Evolutionary conservation across 495 filamentous ascomycete species (phyloP).

Genomic region (Penicillium waksmanii): DNA sequence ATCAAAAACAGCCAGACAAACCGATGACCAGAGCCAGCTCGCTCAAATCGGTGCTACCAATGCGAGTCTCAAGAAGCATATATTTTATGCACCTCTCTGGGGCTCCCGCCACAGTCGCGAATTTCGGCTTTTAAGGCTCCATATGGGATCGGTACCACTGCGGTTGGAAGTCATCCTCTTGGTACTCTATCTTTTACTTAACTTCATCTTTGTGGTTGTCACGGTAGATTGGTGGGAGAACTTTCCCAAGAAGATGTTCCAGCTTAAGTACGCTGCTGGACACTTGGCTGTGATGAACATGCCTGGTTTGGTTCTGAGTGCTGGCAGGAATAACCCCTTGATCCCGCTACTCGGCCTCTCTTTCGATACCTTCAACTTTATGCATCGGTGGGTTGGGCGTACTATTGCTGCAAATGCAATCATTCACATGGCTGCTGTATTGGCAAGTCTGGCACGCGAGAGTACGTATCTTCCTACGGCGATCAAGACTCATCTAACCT

Average conservation of each 20-base stretch:
- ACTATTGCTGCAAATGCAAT: constrained; percentile 39
- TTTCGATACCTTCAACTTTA: constrained; percentile 50
- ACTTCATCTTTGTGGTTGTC: constrained; percentile 42
- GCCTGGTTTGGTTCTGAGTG: constrained; percentile 43
- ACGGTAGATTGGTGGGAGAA: constrained; percentile 45
- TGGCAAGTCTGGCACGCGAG: constrained; percentile 30
- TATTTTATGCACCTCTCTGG: constrained; percentile 47
- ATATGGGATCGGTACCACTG: constrained; percentile 48
- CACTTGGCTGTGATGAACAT: constrained; percentile 49
- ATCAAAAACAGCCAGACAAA: constrained; percentile 22
- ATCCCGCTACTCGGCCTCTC: constrained; percentile 40
- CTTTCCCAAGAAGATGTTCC: constrained; percentile 38
- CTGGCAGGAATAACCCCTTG: constrained; percentile 49
- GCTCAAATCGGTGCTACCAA: constrained; percentile 18
- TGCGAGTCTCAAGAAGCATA: constrained; percentile 43
- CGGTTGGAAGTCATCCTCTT: constrained; percentile 40
- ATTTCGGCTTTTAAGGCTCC: constrained; percentile 36
- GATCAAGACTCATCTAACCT: neutral
- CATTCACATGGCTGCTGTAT: constrained; percentile 40
- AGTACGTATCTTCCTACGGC: constrained; percentile 24
- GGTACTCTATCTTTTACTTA: constrained; percentile 36
- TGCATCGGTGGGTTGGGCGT: constrained; percentile 52
- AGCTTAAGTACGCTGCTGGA: constrained; percentile 45
- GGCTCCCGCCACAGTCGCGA: constrained; percentile 45
- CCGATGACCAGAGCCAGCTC: constrained; percentile 31